Percentiles rank a stretch among this genome's conserved stretches.
Conservation (phyloP, 2,329 filamentous ascomycete genomes). For the Aspergillus awamori region DNA sequence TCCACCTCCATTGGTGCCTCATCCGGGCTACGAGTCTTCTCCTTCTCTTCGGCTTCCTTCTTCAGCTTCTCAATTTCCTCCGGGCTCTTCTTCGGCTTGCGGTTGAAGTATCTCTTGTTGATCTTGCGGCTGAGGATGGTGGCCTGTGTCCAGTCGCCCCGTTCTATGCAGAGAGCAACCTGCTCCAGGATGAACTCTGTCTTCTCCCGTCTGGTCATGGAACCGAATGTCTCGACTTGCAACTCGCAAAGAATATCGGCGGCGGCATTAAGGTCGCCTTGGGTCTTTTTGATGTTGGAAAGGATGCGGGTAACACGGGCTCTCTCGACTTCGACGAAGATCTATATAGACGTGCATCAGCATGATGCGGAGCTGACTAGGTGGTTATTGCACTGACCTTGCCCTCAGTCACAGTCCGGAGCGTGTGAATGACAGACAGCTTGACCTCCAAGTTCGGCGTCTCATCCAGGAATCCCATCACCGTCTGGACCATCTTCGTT, state of each 20-base stretch:
- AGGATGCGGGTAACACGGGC: conserved; percentile 93
- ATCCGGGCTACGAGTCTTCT: conserved; percentile 77
- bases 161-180: conserved; percentile 92
- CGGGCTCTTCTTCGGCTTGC: conserved; percentile 86
- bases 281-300: conserved; percentile 95
- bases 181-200: conserved; percentile 98
- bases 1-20: conserved; percentile 73
- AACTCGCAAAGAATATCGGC: conserved; percentile 94
- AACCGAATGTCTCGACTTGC: conserved; percentile 98
- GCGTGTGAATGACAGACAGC: conserved; percentile 88
- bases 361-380: neutral
- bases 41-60: conserved; percentile 76
- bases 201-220: conserved; percentile 96
- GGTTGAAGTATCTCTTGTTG: conserved; percentile 86
- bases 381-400: conserved; percentile 63
- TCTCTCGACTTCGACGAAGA: conserved; percentile 98
- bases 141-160: conserved; percentile 93
- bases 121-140: conserved; percentile 95
- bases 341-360: conserved; percentile 52
- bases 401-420: conserved; percentile 95
- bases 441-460: conserved; percentile 86
- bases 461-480: conserved; percentile 87
- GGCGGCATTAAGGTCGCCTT: conserved; percentile 87
- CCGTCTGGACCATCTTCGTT: conserved; percentile 97
- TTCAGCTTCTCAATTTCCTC: conserved; percentile 90